Evolutionary conservation across 306 rosid species (phyloP).

Genomic region (Ceratonia siliqua): DNA sequence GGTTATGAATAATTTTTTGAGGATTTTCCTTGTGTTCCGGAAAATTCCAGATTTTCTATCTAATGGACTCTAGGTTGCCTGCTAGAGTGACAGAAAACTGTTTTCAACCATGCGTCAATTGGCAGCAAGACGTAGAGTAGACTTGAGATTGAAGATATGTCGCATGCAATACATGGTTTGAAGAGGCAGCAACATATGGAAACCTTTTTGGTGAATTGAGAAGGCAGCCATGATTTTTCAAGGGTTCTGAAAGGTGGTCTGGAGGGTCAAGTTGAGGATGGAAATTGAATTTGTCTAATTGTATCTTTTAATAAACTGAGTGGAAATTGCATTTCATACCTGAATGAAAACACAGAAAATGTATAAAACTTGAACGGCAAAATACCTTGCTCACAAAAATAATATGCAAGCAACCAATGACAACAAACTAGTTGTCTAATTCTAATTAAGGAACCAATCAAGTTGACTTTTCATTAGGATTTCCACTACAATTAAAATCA

Average conservation of each 20-base stretch:
- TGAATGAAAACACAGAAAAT: background rate
- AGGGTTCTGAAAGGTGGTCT: background rate
- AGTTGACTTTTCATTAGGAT: background rate
- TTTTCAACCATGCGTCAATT: background rate
- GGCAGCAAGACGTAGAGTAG: background rate
- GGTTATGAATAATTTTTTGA: background rate
- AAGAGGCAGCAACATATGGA: background rate
- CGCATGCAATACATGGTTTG: background rate
- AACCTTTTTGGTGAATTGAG: background rate
- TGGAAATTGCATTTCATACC: background rate
- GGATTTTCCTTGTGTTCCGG: background rate
- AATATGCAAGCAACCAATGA: background rate
- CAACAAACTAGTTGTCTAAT: background rate
- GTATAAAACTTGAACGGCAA: background rate
- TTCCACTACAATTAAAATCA: background rate
- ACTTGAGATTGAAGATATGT: background rate
- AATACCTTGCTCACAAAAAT: background rate
- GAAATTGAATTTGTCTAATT: background rate
- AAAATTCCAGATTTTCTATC: background rate
- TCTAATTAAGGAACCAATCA: background rate
- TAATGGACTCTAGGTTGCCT: background rate
- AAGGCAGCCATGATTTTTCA: background rate
- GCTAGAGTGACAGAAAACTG: background rate
- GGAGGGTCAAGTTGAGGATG: background rate
- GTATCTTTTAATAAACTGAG: background rate